Evolutionary conservation across 2,329 filamentous ascomycete species (phyloP), one percentile per base, ranked within the genome.

Genomic region (Microdochium trichocladiopsis): DNA sequence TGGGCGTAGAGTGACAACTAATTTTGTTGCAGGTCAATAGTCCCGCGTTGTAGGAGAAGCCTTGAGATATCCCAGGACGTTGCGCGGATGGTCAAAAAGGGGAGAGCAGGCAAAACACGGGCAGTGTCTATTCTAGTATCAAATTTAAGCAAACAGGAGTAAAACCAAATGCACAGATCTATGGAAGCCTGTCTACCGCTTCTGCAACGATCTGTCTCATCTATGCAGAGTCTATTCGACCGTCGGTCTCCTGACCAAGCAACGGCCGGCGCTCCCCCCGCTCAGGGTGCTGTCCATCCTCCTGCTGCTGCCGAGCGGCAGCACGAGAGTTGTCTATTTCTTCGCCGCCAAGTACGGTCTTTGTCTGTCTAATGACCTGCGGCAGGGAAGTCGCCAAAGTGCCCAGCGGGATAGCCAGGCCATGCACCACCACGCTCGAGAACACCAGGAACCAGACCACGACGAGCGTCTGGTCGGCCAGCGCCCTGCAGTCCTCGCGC

Each of bases 401-500:
- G 10, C 47, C 73, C 3, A 51, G 8, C 8, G 50, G 50, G n/a
- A 51, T 51, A 22, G 41, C 25, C 16, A 51, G 50, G 4, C 50
- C 50, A 22, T 51, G 50, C n/a, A 51, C 50, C 6, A 51, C 51
- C 25, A 52, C 45, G 24, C 51, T 52, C n/a, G 25, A 52, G 10
- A 52, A 41, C 18, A 52, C 47, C 25, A 57, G 18, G 49, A 57
- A 57, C 56, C 54, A 56, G 9, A 56, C 50, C 4, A 57, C 50
- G 3, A 55, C 51, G 9, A 18, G 47, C n/a, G 54, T 48, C 16
- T 56, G 45, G 18, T 31, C 25, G n/a, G 50, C 33, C 28, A 49
- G 16, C 23, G 41, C 49, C n/a, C 25, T 48, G 6, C n/a, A 5
- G 8, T 25, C 33, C 23, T 50, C 47, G 10, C 48, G 12, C 11